Base-by-base conservation (phyloP, 768 basidiomycete genomes). In the Pulveroboletus sp. region DNA sequence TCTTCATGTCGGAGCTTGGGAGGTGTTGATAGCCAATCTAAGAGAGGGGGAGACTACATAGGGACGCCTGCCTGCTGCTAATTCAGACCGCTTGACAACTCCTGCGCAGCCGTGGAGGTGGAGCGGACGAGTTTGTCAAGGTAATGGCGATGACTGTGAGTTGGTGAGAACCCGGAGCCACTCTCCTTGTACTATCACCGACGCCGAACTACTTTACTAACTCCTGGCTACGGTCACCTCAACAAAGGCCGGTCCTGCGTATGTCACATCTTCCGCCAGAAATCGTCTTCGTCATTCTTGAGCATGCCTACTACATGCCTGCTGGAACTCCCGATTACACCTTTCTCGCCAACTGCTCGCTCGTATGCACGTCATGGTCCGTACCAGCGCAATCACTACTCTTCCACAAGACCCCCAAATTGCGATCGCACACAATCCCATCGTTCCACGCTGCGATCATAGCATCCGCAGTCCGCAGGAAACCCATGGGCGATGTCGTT, bases 281-380 rank as follows among this genome's bases (percentile, higher is more conserved):
- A 18, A 56, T 66, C 21, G 35, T 66, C n/a, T 18, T 59, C 11
- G 45, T 24, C 10, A 43, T 66, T 44, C 57, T 66, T 4, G 64
- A 68, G 24, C 40, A 50, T 21, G 61, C 24, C 21, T 68, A 68
- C 54, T 66, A 67, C 47, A 57, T 46, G 0, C 18, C 52, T 2
- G 8, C 6, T 2, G 63, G 55, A 41, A 44, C 42, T 15, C 61
- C 61, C 6, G 49, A 66, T 51, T 47, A 62, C 37, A 2, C 30
- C 15, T 33, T 61, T 30, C 63, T 67, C 28, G 43, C 50, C 43
- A 56, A 44, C 40, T 64, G 57, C 32, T 56, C 64, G 24, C 58
- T 64, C 36, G 64, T 69, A 13, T 64, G 62, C 39, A 55, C 43
- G 11, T 56, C 56, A 3, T 70, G 64, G 67, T 63, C 61, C 9